Conservation (phyloP, 192 early-diverging fungal species). For the Spinellus fusiger region DNA sequence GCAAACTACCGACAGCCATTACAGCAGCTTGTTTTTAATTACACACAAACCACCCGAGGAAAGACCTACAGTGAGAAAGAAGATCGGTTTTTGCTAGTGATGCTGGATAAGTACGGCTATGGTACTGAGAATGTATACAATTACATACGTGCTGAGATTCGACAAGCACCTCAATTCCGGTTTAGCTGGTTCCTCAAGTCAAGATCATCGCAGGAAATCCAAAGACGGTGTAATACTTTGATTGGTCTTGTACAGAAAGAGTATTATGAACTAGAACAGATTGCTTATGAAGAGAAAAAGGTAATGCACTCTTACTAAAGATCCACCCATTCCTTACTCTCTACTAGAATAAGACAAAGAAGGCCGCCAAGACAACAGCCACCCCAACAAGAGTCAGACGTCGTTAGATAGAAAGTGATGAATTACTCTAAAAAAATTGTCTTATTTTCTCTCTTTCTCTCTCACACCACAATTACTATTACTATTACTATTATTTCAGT, state of each 20-base stretch:
- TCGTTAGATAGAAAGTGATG: no score
- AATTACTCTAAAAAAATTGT: no score
- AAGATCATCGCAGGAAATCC: slow-evolving; percentile 78
- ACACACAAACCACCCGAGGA: slow-evolving; percentile 78
- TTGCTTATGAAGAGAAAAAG: slow-evolving; percentile 29
- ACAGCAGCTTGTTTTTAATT: slow-evolving; percentile 84
- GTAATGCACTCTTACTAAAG: background rate
- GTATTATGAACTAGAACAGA: slow-evolving; percentile 34
- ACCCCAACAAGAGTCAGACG: slow-evolving; percentile 2
- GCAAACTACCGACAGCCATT: slow-evolving; percentile 68
- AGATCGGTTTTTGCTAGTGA: slow-evolving; percentile 92
- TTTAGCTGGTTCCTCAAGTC: slow-evolving; percentile 99
- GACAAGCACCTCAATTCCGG: slow-evolving; percentile 74
- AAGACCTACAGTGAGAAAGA: slow-evolving; percentile 94
- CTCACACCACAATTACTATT: no score
- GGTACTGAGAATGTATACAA: slow-evolving; percentile 94
- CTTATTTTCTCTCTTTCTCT: no score
- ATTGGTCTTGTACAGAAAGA: slow-evolving; percentile 63
- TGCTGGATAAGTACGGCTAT: slow-evolving; percentile 82
- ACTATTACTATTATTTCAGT: no score
- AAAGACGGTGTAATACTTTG: slow-evolving; percentile 79
- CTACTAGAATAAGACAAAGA: background rate
- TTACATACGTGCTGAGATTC: slow-evolving; percentile 80
- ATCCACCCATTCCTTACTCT: background rate
- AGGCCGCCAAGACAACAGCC: background rate